These are phyloP conservation scores for Stachybotrys elegans DNA, from an alignment of 2,329 filamentous ascomycete genomes.

Conservation along the genomic window DNA sequence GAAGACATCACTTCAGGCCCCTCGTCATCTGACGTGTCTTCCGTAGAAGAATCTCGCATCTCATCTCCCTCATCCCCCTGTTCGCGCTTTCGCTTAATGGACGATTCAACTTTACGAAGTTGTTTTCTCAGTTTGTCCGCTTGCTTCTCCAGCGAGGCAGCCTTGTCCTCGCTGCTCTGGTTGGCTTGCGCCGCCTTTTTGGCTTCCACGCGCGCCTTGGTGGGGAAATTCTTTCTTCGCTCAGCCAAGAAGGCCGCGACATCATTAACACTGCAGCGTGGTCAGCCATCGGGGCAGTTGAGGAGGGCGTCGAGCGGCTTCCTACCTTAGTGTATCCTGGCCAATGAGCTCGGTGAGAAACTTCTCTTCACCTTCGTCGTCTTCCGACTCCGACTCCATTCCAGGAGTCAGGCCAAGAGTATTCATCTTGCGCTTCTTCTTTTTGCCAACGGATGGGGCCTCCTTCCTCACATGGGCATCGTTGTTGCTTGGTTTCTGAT, in stretches of 20 bases:
- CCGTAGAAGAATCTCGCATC: constrained; percentile 48
- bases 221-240: constrained; percentile 75
- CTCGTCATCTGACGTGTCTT: constrained; percentile 51
- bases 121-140: constrained; percentile 59
- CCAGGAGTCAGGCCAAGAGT: constrained; percentile 67
- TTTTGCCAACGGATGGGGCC: constrained; percentile 48
- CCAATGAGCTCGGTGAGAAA: constrained; percentile 52
- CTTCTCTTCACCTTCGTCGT: constrained; percentile 69
- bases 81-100: constrained; percentile 63
- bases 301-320: constrained; percentile 5
- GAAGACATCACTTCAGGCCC: constrained; percentile 54
- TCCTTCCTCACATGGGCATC: constrained; percentile 26
- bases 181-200: constrained; percentile 49
- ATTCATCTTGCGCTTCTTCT: constrained; percentile 69
- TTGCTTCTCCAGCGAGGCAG: constrained; percentile 52
- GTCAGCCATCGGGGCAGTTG: not conserved
- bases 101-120: constrained; percentile 66
- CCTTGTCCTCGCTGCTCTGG: constrained; percentile 52
- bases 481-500: constrained; percentile 10
- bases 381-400: constrained; percentile 58
- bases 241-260: constrained; percentile 77
- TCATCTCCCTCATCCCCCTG: constrained; percentile 64
- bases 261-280: constrained; percentile 53
- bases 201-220: constrained; percentile 61
- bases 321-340: constrained; percentile 51